These are phyloP conservation scores for Amylostereum areolatum DNA, from an alignment of 1,284 basidiomycete genomes.

Conservation along the genomic window DNA sequence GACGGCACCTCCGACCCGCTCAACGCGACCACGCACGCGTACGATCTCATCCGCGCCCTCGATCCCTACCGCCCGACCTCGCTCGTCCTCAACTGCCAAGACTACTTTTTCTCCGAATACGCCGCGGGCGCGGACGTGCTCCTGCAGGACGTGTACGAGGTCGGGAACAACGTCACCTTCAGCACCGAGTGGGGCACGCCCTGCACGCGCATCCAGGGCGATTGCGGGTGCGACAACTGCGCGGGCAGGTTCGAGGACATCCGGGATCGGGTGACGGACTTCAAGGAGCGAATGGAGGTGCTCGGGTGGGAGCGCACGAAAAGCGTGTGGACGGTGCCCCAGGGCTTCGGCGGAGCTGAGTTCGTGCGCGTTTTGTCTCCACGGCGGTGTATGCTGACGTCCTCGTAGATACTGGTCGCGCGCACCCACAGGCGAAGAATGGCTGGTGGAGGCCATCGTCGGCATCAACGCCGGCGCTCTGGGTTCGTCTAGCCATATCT, in stretches of 20 bases:
- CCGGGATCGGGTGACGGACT: slow-evolving; percentile 57
- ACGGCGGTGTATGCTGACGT: background rate
- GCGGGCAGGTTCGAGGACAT: slow-evolving; percentile 53
- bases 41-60: slow-evolving; percentile 59
- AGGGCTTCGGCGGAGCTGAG: slow-evolving; percentile 63
- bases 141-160: slow-evolving; percentile 51
- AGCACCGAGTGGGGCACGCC: slow-evolving; percentile 47
- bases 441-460: slow-evolving; percentile 55
- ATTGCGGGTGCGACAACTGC: slow-evolving; percentile 63
- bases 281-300: slow-evolving; percentile 45
- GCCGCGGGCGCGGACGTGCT: slow-evolving; percentile 56
- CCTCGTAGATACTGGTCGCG: slow-evolving; percentile 56
- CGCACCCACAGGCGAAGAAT: slow-evolving; percentile 63
- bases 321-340: slow-evolving; percentile 71
- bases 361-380: slow-evolving; percentile 25
- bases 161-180: slow-evolving; percentile 64
- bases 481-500: no score
- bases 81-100: slow-evolving; percentile 67
- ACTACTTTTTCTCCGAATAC: slow-evolving; percentile 60
- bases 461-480: slow-evolving; percentile 67
- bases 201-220: slow-evolving; percentile 58
- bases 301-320: slow-evolving; percentile 61
- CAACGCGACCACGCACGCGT: slow-evolving; percentile 49
- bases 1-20: slow-evolving; percentile 66
- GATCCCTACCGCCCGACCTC: slow-evolving; percentile 75